phyloP scores from a whole-genome alignment of 225 moss, liverwort and hornwort genomes.

The Straminergon stramineum region DNA sequence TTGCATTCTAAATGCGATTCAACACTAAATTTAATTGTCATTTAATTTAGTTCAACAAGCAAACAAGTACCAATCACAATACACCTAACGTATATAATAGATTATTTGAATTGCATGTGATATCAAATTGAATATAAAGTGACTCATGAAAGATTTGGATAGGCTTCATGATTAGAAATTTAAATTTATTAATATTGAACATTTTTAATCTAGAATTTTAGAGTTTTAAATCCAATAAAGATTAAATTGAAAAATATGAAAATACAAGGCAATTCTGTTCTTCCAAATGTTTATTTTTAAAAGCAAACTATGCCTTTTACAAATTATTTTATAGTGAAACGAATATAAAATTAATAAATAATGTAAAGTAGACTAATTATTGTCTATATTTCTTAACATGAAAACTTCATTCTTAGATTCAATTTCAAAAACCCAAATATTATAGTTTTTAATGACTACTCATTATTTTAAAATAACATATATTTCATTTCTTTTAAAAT shows the following conservation, averaged over 20 bases:
- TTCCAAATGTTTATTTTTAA: not conserved
- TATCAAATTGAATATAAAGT: not conserved
- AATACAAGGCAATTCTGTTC: not conserved
- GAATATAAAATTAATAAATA: not conserved
- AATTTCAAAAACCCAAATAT: rapidly evolving
- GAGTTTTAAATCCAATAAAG: not conserved
- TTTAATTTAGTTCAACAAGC: not conserved
- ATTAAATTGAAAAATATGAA: not conserved
- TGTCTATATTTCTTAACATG: not conserved
- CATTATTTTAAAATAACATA: not conserved
- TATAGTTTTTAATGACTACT: not conserved
- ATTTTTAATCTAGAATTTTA: too few relatives aligned
- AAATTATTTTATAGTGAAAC: not conserved
- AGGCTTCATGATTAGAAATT: too few relatives aligned
- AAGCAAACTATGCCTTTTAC: not conserved
- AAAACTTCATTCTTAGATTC: not conserved
- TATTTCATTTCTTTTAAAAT: not conserved
- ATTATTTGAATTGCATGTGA: not conserved
- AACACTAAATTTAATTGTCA: not conserved
- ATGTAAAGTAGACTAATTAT: not conserved
- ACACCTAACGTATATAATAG: not conserved
- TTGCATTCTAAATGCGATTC: not conserved
- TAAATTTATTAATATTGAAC: too few relatives aligned
- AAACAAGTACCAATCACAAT: not conserved
- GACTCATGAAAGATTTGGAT: not conserved